Base-by-base conservation (phyloP, 371 early-diverging fungal genomes). In the Apophysomyces elegans region DNA sequence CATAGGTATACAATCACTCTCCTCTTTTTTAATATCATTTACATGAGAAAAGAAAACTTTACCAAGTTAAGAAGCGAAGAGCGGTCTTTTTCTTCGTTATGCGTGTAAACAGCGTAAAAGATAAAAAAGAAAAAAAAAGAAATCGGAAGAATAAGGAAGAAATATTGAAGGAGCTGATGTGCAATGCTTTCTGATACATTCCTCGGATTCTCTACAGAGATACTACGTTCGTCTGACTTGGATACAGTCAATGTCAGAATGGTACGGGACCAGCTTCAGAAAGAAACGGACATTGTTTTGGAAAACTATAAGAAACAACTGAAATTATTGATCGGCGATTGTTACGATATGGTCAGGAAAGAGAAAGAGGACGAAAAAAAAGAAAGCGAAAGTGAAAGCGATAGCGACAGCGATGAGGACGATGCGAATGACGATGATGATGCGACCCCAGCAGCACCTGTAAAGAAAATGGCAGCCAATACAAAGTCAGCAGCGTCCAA, bases 261-360 rank as follows among this genome's bases (percentile, higher is more conserved):
- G 47, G 83, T 87, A n/a, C 79, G 87, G 13, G 39, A 65, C 36
- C 74, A 80, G 50, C 70, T 87, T 26, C 78, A 85, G 66, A 6
- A 62, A 18, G 75, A 79, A 50, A 69, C 68, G 35, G 62, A 65
- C 6, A 59, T 74, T 8, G 64, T 71, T 35, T 70, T 87, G 14
- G 61, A 61, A 7, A 46, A 66, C 2, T 45, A 70, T 46, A 84
- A 82, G 56, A 66, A 74, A 35, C 72, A 69, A 18, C 58, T 88
- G 13, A 77, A 84, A 57, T 62, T 57, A 1, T 61, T 80, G 41
- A 76, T 84, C 35, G 50, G 68, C 13, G 58, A 70, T 11, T 69
- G 78, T 57, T 75, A 58, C 16, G 63, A 77, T 38, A 67, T 60
- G 12, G 59, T 71, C 56, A 63, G 37, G 37, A 43, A 50, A 35